These are phyloP conservation scores for Plasmodium cynomolgi DNA, from an alignment of 169 alveolate genomes.

Conservation along the genomic window DNA sequence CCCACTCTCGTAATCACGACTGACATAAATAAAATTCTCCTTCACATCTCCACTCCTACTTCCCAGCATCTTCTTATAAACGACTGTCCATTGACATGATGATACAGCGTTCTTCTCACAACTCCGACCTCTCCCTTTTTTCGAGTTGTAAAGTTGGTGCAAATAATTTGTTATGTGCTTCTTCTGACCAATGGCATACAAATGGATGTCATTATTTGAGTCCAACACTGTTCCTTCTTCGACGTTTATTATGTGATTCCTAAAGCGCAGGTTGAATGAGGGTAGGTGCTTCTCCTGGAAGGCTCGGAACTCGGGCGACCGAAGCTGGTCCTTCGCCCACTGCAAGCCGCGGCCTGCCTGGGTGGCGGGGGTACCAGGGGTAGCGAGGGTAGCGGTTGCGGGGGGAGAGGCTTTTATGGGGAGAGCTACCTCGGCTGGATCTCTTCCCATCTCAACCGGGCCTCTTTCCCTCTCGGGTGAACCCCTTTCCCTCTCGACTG, in stretches of 20 bases:
- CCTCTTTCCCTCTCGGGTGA: not conserved
- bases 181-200: conserved; percentile 66
- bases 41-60: not conserved
- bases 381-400: no score
- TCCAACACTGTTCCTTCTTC: conserved; percentile 48
- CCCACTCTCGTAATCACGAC: conserved; percentile 11
- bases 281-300: conserved; percentile 10
- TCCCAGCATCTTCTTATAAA: conserved; percentile 27
- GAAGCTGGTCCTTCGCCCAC: not conserved
- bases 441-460: not conserved
- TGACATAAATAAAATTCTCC: conserved; percentile 50
- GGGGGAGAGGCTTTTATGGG: not conserved
- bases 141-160: conserved; percentile 24
- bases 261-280: not conserved
- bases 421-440: not conserved
- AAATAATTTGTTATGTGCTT: conserved; percentile 32
- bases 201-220: conserved; percentile 25
- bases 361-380: no score
- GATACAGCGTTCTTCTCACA: conserved; percentile 9
- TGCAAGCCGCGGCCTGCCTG: not conserved
- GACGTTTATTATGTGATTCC: conserved; percentile 29
- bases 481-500: not conserved
- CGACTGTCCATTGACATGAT: conserved; percentile 65
- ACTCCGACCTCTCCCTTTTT: not conserved
- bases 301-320: not conserved